Percentiles rank a stretch among this genome's conserved stretches.
Evolutionary conservation across 176 grass and related monocot species (phyloP).

Genomic region (Ampelocalamus luodianensis): DNA sequence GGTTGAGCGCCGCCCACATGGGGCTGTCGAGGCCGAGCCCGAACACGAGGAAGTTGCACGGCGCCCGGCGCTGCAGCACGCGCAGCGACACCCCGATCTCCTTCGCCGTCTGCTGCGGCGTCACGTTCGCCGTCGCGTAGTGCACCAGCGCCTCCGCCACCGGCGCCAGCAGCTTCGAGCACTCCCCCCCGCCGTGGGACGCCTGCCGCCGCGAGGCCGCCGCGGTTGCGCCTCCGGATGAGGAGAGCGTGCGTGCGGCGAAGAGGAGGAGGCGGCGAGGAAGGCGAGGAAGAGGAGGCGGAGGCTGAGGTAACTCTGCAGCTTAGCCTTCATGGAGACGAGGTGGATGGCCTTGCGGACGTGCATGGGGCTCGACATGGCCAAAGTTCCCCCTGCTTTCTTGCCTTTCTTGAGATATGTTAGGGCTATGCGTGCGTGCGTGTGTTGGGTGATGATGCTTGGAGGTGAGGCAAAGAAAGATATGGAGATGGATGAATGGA

Average conservation of each 20-base stretch:
- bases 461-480: neutral
- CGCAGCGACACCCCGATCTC: constrained; percentile 64
- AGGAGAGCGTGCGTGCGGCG: constrained; percentile 41
- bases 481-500: neutral
- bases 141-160: constrained; percentile 67
- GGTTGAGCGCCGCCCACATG: constrained; percentile 90
- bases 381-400: neutral
- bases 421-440: neutral
- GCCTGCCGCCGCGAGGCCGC: neutral
- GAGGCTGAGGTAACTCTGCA: constrained; percentile 30
- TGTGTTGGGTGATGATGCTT: neutral
- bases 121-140: constrained; percentile 55
- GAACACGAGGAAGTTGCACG: constrained; percentile 82
- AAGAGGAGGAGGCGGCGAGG: constrained; percentile 50
- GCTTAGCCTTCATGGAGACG: constrained; percentile 48
- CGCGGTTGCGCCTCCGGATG: neutral
- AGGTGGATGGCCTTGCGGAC: constrained; percentile 52
- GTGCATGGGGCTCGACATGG: constrained; percentile 56
- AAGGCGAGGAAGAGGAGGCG: constrained; percentile 40
- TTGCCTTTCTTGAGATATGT: neutral
- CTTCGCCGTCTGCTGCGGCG: constrained; percentile 55
- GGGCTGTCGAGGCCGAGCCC: constrained; percentile 63
- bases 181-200: neutral
- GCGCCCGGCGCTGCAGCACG: constrained; percentile 50
- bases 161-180: constrained; percentile 36